Conservation (phyloP, 192 early-diverging fungal species). For the Gigaspora rosea region DNA sequence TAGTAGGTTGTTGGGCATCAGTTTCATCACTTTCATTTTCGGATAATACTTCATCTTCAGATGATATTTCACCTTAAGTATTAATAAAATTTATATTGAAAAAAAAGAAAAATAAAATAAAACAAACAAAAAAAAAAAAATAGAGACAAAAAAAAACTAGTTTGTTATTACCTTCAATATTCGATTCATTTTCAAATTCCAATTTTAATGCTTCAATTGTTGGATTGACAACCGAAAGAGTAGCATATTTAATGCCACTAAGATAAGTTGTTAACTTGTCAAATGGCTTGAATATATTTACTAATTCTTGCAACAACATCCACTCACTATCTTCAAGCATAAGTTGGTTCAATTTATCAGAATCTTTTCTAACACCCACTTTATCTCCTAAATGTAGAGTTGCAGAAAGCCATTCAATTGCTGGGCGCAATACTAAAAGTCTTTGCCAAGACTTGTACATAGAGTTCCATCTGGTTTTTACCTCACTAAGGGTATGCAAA, state of each 20-base stretch:
- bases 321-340: conserved; percentile 1
- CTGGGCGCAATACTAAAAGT: not conserved
- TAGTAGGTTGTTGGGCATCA: no score
- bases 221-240: conserved; percentile 14
- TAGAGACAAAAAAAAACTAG: no score
- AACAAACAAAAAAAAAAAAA: no score
- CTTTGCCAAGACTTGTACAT: not conserved
- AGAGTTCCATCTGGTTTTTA: conserved; percentile 12
- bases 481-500: not conserved
- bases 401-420: conserved; percentile 10
- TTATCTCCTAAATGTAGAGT: not conserved
- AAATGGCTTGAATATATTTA: conserved; percentile 3
- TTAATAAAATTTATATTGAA: no score
- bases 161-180: no score
- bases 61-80: no score
- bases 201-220: conserved; percentile 7
- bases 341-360: not conserved
- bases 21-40: no score
- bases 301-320: conserved; percentile 8
- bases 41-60: no score
- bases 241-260: conserved; percentile 7
- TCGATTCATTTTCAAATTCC: no score
- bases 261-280: conserved; percentile 3
- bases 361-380: not conserved
- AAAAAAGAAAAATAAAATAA: no score